Conservation (phyloP, 1,284 basidiomycete genomes). For the Xerocomus tenax region DNA sequence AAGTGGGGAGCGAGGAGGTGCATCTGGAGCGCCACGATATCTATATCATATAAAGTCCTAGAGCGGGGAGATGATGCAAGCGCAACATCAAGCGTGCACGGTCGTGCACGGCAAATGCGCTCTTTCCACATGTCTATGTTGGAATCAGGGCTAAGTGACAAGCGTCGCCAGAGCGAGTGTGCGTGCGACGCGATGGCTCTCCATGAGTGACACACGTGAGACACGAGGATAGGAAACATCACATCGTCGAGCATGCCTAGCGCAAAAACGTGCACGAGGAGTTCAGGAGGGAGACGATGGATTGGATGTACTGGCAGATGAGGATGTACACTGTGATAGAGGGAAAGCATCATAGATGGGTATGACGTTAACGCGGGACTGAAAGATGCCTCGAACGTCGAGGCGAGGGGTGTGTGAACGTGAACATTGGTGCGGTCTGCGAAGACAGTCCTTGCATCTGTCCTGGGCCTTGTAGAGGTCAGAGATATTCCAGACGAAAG, state of each 20-base stretch:
- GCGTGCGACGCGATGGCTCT: constrained; percentile 49
- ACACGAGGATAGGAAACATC: constrained; percentile 50
- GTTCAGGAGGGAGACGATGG: constrained; percentile 48
- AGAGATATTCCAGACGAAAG: background rate
- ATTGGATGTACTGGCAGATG: constrained; percentile 38
- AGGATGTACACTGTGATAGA: constrained; percentile 17
- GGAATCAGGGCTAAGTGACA: constrained; percentile 37
- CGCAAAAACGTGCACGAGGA: constrained; percentile 53
- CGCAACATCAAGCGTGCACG: constrained; percentile 51
- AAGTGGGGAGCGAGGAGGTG: constrained; percentile 45
- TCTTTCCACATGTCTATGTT: constrained; percentile 50
- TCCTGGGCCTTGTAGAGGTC: constrained; percentile 12
- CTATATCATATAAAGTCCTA: constrained; percentile 31
- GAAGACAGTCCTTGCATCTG: constrained; percentile 21
- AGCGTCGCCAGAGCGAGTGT: constrained; percentile 51
- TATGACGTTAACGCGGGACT: constrained; percentile 14
- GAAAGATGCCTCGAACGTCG: constrained; percentile 10
- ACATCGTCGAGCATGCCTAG: constrained; percentile 48
- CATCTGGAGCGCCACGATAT: constrained; percentile 52
- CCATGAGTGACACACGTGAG: constrained; percentile 60
- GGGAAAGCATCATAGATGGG: constrained; percentile 26
- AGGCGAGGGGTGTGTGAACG: constrained; percentile 1
- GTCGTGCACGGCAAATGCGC: constrained; percentile 48
- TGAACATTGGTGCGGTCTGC: constrained; percentile 22
- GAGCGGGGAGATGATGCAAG: constrained; percentile 32